Evolutionary conservation across 2,329 filamentous ascomycete species (phyloP).

Genomic region (Stagonosporopsis cucurbitacearum): DNA sequence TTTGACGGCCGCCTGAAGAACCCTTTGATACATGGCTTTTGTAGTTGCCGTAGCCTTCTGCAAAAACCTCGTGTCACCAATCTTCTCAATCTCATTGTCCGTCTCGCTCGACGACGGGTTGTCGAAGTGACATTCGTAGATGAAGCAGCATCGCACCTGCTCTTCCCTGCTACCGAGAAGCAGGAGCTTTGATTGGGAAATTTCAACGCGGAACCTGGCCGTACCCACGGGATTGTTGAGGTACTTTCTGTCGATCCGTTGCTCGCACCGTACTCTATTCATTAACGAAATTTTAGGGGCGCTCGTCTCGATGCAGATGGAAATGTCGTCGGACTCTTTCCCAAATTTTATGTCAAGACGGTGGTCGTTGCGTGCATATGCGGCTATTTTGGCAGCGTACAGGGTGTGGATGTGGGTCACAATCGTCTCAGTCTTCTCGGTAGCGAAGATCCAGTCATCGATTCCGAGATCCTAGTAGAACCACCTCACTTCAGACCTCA

Average conservation of each 20-base stretch:
- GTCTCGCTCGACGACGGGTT: constrained; percentile 73
- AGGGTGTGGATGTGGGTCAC: constrained; percentile 94
- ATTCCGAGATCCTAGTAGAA: constrained; percentile 98
- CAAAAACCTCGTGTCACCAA: constrained; percentile 91
- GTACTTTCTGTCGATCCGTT: constrained; percentile 93
- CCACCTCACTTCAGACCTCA: constrained; percentile 89
- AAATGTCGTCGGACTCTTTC: constrained; percentile 93
- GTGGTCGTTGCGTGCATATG: constrained; percentile 91
- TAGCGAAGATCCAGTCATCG: constrained; percentile 97
- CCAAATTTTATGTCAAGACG: constrained; percentile 92
- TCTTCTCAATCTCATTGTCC: constrained; percentile 88
- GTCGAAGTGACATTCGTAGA: constrained; percentile 94
- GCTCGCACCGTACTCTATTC: constrained; percentile 87
- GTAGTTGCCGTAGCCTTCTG: constrained; percentile 97
- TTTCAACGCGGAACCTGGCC: constrained; percentile 90
- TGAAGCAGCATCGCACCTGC: constrained; percentile 95
- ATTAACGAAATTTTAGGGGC: constrained; percentile 80
- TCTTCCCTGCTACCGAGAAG: constrained; percentile 78
- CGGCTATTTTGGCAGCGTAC: constrained; percentile 95
- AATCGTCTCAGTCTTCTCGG: constrained; percentile 84
- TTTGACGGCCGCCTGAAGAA: constrained; percentile 83
- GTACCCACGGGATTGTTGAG: constrained; percentile 76
- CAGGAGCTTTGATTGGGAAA: constrained; percentile 87
- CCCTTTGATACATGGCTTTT: constrained; percentile 92
- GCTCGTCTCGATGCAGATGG: constrained; percentile 98